A percentile compares a stretch with the other conserved stretches of the same genome.
These are phyloP conservation scores for Rhodamnia rubescens DNA, from an alignment of 345 rosid genomes.

Conservation along the genomic window DNA sequence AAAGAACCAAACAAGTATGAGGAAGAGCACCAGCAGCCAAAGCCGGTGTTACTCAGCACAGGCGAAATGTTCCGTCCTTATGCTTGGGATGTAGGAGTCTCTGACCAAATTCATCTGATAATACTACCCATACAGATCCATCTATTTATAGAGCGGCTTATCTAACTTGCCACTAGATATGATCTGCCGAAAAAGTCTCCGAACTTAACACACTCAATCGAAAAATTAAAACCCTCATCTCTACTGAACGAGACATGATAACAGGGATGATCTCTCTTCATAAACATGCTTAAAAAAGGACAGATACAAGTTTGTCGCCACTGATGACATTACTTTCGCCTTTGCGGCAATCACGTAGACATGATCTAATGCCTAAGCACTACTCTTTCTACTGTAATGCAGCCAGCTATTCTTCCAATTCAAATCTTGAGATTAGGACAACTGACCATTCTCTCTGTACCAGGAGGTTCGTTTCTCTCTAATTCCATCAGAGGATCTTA, in stretches of 20 bases:
- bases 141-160: neutral
- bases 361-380: neutral
- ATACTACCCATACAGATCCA: neutral
- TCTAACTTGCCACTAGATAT: neutral
- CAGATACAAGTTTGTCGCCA: neutral
- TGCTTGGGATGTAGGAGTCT: slow-evolving; percentile 33
- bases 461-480: slow-evolving; percentile 29
- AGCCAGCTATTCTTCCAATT: slow-evolving; percentile 43
- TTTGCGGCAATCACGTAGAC: neutral
- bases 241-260: neutral
- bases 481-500: neutral
- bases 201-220: neutral
- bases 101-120: neutral
- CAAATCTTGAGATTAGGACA: slow-evolving; percentile 40
- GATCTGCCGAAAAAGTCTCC: neutral
- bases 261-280: neutral
- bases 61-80: no score
- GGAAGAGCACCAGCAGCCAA: slow-evolving; percentile 39
- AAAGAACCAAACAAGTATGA: slow-evolving; percentile 42
- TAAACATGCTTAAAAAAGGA: neutral
- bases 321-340: neutral
- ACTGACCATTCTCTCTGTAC: slow-evolving; percentile 33
- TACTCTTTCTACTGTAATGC: slow-evolving; percentile 2
- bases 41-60: no score
- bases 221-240: neutral